Conservation (phyloP, 139 green algal species). For the Chlorella vulgaris region DNA sequence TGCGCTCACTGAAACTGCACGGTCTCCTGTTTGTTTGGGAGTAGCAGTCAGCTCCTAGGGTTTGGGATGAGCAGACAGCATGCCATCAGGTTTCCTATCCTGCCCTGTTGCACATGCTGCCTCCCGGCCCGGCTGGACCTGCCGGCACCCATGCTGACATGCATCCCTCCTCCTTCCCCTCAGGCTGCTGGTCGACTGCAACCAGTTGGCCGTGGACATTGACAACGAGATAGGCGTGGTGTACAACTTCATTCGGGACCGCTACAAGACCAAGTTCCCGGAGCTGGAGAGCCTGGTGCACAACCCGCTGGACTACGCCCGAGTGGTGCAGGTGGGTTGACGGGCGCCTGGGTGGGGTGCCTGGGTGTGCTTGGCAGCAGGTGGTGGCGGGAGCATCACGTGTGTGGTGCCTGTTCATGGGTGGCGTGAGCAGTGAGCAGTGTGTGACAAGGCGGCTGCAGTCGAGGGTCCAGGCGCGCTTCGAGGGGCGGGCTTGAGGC, state of each 20-base stretch:
- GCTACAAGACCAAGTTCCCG: slow-evolving; percentile 78
- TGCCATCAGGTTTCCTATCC: too few species aligned
- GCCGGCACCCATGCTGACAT: too few species aligned
- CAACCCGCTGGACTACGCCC: slow-evolving; percentile 89
- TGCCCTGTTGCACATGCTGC: background rate
- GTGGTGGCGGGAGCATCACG: background rate
- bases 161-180: background rate
- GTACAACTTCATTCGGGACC: slow-evolving; percentile 82
- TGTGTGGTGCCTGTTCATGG: background rate
- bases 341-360: background rate
- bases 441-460: too few species aligned
- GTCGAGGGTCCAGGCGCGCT: too few species aligned
- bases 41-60: too few species aligned
- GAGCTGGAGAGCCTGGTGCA: slow-evolving; percentile 95
- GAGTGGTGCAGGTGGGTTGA: slow-evolving; percentile 73
- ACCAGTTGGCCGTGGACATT: slow-evolving; percentile 94
- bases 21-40: too few species aligned
- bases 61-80: too few species aligned
- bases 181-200: slow-evolving; percentile 95
- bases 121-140: too few species aligned
- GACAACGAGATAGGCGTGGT: slow-evolving; percentile 92
- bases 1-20: too few species aligned
- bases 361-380: background rate
- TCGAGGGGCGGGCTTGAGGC: too few species aligned
- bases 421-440: too few species aligned